Evolutionary conservation across 225 moss, liverwort and hornwort species (phyloP), one percentile per base, ranked within the genome.

Genomic region (Marchantia paleacea): DNA sequence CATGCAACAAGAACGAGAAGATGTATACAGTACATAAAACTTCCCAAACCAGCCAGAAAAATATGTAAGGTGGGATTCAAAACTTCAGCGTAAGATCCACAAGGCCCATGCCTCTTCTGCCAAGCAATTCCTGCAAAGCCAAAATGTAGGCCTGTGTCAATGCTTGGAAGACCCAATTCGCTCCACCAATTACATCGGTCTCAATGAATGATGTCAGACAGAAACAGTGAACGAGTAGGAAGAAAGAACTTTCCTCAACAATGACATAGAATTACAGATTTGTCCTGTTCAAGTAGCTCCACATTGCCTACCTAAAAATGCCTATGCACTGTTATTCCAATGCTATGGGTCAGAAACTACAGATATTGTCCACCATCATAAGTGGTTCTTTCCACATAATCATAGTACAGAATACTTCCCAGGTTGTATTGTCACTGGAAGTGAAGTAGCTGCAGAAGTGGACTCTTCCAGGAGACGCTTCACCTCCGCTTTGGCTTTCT

Each of bases 391-490:
- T 74, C 89, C 72, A 75, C 71, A 76, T 82, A 77, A 86, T 93
- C 87, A 99, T 67, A 99, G 88, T 79, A 99, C 97, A 74, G 95
- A 94, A 82, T 99, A 99, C 87, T 99, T 99, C 85, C 97, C 97
- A 86, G 97, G 97, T 94, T 99, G 97, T 73, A 91, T 87, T 79
- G 97, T 90, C 75, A 95, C 97, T 82, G 97, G 97, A 71, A 95
- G 95, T 83, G 94, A 93, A 83, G 86, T 94, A 80, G 95, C 91
- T 53, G 95, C 91, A 76, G 97, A 94, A 75, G 97, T 99, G 80
- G 97, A 99, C 86, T 99, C 97, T 90, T 99, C 97, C 86, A 99
- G 85, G 47, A 99, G 92, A 76, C 97, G 95, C 85, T 99, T 99
- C 81, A 99, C 93, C 81, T 99, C 97, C 61, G 95, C 97, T 85